A percentile compares a stretch with the other conserved stretches of the same genome.
Evolutionary conservation across 129 eudicot species (phyloP).

Genomic region (Saussurea involucrata): DNA sequence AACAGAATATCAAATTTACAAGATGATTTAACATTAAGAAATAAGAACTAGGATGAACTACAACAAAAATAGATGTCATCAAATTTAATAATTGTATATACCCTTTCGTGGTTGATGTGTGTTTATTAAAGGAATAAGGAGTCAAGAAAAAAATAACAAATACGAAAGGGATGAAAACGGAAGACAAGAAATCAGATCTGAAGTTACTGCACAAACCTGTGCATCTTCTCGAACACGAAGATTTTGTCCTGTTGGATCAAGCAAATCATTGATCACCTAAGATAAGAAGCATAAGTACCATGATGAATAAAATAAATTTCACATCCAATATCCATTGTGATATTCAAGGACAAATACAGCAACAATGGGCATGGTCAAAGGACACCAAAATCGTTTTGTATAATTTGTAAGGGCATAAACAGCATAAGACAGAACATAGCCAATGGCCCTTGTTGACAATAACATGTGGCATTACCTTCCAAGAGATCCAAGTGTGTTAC

Average conservation of each 20-base stretch:
- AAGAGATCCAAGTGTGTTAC: conserved; percentile 13
- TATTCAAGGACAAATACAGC: neutral
- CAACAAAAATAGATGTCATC: neutral
- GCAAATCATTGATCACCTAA: conserved; percentile 97
- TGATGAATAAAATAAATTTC: neutral
- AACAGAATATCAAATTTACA: neutral
- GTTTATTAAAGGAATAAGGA: neutral
- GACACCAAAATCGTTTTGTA: neutral
- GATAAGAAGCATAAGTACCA: conserved; percentile 20
- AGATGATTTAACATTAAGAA: neutral
- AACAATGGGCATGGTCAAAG: neutral
- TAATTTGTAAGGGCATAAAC: neutral
- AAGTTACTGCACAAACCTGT: conserved; percentile 57
- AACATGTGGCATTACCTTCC: neutral
- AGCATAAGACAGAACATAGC: conserved; percentile 3
- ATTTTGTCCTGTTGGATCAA: conserved; percentile 98
- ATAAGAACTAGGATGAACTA: neutral
- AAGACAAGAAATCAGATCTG: neutral
- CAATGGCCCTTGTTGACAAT: neutral
- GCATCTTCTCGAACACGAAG: conserved; percentile 99
- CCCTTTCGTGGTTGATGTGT: neutral
- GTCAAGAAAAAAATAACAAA: neutral
- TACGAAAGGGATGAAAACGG: neutral
- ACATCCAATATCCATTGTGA: neutral
- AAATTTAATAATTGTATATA: neutral